Evolutionary conservation across 176 grass and related monocot species (phyloP).

Genomic region (Saccharum spontaneum): DNA sequence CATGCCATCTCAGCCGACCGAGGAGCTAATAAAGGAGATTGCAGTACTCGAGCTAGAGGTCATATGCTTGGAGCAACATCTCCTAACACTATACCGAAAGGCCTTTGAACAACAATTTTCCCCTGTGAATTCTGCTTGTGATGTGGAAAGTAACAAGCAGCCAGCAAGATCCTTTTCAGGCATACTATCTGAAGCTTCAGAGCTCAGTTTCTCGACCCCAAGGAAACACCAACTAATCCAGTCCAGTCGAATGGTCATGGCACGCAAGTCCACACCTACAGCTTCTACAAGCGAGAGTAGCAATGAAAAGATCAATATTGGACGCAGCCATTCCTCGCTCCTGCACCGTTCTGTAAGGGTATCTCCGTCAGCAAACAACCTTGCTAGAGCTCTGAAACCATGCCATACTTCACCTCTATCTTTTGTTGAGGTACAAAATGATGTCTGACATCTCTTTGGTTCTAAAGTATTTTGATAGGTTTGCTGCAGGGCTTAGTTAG

Average conservation of each 20-base stretch:
- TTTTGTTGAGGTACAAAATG: conserved; percentile 62
- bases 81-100: conserved; percentile 72
- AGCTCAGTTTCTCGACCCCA: conserved; percentile 41
- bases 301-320: conserved; percentile 34
- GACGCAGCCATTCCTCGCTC: conserved; percentile 83
- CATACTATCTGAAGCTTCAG: conserved; percentile 35
- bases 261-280: conserved; percentile 53
- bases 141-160: conserved; percentile 21
- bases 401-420: conserved; percentile 77
- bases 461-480: neutral
- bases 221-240: conserved; percentile 40
- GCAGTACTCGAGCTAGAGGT: conserved; percentile 92
- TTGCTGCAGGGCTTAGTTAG: neutral
- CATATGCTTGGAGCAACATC: conserved; percentile 86
- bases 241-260: conserved; percentile 42
- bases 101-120: conserved; percentile 71
- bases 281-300: conserved; percentile 26
- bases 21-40: conserved; percentile 87
- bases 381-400: conserved; percentile 70
- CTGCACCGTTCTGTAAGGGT: conserved; percentile 73
- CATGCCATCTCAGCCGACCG: conserved; percentile 59
- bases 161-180: conserved; percentile 44
- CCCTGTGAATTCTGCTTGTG: conserved; percentile 25
- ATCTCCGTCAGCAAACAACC: conserved; percentile 66
- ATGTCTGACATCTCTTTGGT: neutral